phyloP scores from a whole-genome alignment of 495 filamentous ascomycete species.

The Chaetomium tenue region DNA sequence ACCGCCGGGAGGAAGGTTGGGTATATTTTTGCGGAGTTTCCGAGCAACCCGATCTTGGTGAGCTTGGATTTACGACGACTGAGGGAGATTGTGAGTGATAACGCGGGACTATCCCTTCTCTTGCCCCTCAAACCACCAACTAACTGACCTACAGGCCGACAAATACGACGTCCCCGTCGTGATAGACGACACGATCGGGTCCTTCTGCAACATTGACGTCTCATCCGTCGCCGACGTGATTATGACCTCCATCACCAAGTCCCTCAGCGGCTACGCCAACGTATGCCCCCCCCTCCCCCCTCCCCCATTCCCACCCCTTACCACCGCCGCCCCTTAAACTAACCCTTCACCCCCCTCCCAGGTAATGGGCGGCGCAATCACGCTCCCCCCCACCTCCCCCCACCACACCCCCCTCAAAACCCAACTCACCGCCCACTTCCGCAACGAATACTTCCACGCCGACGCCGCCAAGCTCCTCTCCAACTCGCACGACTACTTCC shows the following conservation, averaged over 20 bases:
- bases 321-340: constrained; percentile 19
- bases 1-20: constrained; percentile 30
- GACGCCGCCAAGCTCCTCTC: constrained; percentile 45
- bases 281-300: constrained; percentile 42
- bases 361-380: constrained; percentile 49
- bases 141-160: constrained; percentile 33
- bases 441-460: constrained; percentile 41
- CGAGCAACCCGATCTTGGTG: constrained; percentile 47
- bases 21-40: constrained; percentile 48
- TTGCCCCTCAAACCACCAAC: neutral
- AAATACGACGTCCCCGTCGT: constrained; percentile 48
- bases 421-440: constrained; percentile 32
- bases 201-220: constrained; percentile 51
- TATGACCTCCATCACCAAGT: constrained; percentile 50
- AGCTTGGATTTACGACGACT: constrained; percentile 47
- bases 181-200: constrained; percentile 52
- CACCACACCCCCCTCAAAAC: constrained; percentile 34
- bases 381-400: constrained; percentile 42
- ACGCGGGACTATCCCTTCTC: neutral
- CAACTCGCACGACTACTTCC: constrained; percentile 45
- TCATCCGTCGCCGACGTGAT: constrained; percentile 45
- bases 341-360: constrained; percentile 1
- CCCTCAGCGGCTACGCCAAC: constrained; percentile 52
- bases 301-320: constrained; percentile 15
- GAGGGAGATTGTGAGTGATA: constrained; percentile 28